Conservation (phyloP, 345 rosid species). For the Hirschfeldia incana region DNA sequence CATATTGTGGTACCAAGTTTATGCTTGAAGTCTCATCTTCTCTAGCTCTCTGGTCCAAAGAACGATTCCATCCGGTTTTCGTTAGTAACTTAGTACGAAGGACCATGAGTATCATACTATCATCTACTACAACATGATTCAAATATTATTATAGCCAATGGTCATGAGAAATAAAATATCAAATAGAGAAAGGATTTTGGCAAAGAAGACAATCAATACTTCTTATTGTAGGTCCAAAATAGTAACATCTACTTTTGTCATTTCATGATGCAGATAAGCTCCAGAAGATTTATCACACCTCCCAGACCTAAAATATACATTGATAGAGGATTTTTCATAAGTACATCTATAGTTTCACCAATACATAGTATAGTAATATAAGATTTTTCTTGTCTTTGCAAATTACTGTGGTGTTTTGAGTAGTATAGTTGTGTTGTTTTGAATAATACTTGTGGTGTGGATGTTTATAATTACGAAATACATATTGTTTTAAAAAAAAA, state of each 20-base stretch:
- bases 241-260: slow-evolving; percentile 26
- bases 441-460: background rate
- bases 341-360: slow-evolving; percentile 1
- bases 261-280: slow-evolving; percentile 12
- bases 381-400: background rate
- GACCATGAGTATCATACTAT: background rate
- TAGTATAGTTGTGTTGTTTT: no score
- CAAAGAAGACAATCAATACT: slow-evolving; percentile 31
- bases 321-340: background rate
- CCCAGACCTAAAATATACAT: background rate
- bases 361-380: background rate
- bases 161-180: background rate
- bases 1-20: slow-evolving; percentile 11
- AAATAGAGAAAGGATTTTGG: slow-evolving; percentile 22
- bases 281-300: background rate
- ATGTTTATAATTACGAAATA: background rate
- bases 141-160: background rate
- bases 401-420: background rate
- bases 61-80: background rate
- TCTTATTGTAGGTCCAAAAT: slow-evolving; percentile 25
- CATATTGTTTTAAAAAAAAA: background rate
- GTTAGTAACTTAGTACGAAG: background rate
- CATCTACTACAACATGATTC: slow-evolving; percentile 2
- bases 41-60: background rate
- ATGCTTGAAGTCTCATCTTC: slow-evolving; percentile 20